Base-by-base conservation (phyloP, 2,329 filamentous ascomycete species). In the Emmonsiellopsis sp. region DNA sequence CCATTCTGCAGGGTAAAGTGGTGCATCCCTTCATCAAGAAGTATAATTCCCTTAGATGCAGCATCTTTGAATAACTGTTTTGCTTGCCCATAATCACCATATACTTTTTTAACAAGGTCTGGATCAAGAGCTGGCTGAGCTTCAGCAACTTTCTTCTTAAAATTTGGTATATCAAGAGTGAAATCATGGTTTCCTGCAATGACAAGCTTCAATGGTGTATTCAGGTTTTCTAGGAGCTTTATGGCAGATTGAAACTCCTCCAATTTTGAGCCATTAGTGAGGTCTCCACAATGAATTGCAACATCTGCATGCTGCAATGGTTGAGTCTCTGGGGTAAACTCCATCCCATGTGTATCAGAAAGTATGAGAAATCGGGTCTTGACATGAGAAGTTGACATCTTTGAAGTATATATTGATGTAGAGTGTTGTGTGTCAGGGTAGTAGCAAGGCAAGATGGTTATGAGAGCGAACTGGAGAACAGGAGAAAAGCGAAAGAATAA, bases 181-280 rank as follows among this genome's bases (percentile, higher is more conserved):
- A 73, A 70, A 58, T 82, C 78, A 58, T 82, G 78, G 55, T 81
- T 81, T 2, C 79, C 78, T 2, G 78, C 71, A 55, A 82, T 80
- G 43, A 75, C 71, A 3, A 82, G 67, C 57, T 80, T 81, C 6
- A 81, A 65, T 0, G 75, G 73, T 1, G 78, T 76, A 5, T 70
- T 57, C n/a, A 79, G 61, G 1, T 54, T 50, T 4, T 68, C 61
- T 4, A 82, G 65, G 39, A 75, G 62, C n/a, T 65, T 54, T 8
- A 81, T 65, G 0, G 76, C 69, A 0, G 60, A 59, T 9, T 58
- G 61, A 42, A 73, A 74, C 55, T 80, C 77, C 1, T 59, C 47
- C 0, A 76, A 49, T 7, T 66, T 68, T 2, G 73, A 75, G 6
- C 64, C 63, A 0, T 70, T 63, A 0, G 76, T 80, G 2, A 81